Percentiles rank a stretch among this genome's conserved stretches.
These are phyloP conservation scores for Sphaerostilbella broomeana DNA, from an alignment of 2,329 filamentous ascomycete genomes.

Conservation along the genomic window DNA sequence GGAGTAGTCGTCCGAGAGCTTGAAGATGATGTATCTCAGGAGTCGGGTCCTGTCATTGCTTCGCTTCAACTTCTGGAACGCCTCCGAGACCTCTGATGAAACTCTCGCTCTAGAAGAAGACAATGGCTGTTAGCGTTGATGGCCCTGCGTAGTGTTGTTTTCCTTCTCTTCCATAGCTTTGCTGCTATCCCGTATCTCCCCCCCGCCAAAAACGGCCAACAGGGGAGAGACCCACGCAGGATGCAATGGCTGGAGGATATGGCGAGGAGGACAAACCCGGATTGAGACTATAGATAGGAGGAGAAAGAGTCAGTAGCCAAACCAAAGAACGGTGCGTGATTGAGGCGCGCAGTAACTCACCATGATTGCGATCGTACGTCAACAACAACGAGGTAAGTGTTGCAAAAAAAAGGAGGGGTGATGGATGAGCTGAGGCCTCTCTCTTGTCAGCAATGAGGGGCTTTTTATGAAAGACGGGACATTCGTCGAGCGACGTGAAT, in stretches of 20 bases:
- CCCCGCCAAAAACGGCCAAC: neutral
- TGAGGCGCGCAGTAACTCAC: slow-evolving; percentile 31
- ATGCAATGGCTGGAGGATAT: slow-evolving; percentile 13
- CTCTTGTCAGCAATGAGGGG: slow-evolving; percentile 22
- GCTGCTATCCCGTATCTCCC: neutral
- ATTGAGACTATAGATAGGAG: slow-evolving; percentile 50
- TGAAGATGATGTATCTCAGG: slow-evolving; percentile 82
- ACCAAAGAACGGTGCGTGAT: too few species aligned
- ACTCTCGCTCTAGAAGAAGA: slow-evolving; percentile 8
- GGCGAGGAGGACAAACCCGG: slow-evolving; percentile 49
- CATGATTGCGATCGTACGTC: slow-evolving; percentile 32
- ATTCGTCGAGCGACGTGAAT: slow-evolving; percentile 19
- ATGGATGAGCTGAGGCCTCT: slow-evolving; percentile 23
- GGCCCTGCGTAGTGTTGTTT: neutral
- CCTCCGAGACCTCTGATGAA: slow-evolving; percentile 46
- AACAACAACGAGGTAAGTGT: slow-evolving; percentile 1
- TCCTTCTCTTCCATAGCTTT: neutral
- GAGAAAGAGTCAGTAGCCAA: neutral
- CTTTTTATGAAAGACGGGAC: slow-evolving; percentile 13
- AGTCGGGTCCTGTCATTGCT: slow-evolving; percentile 11
- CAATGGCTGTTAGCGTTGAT: slow-evolving; percentile 1
- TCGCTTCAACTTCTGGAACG: slow-evolving; percentile 35
- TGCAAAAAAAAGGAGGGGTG: slow-evolving; percentile 13
- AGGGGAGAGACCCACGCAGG: neutral
- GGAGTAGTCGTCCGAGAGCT: slow-evolving; percentile 77